A percentile compares a stretch with the other conserved stretches of the same genome.
Conservation (phyloP, 2,329 filamentous ascomycete species). For the Curvularia lunata region DNA sequence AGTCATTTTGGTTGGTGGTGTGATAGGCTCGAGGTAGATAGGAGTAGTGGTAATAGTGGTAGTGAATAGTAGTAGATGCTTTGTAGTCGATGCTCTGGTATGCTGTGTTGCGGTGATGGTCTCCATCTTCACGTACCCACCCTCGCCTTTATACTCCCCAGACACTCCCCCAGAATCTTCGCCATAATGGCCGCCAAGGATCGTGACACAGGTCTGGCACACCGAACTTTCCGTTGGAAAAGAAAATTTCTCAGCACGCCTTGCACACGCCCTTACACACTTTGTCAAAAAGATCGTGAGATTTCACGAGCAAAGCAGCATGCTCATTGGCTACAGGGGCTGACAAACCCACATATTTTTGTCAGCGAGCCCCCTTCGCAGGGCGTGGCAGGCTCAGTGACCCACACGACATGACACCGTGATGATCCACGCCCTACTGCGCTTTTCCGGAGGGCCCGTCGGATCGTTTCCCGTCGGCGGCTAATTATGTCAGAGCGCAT, state of each 20-base stretch:
- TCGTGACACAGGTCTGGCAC: slow-evolving; percentile 13
- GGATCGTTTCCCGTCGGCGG: slow-evolving; percentile 23
- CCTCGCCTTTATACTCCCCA: slow-evolving; percentile 24
- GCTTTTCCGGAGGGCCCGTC: slow-evolving; percentile 12
- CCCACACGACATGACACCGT: slow-evolving; percentile 7
- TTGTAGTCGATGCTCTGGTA: slow-evolving; percentile 16
- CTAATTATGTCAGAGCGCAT: slow-evolving; percentile 15
- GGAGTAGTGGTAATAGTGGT: not conserved
- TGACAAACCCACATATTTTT: slow-evolving; percentile 23
- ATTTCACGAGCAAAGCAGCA: not conserved
- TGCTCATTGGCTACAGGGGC: slow-evolving; percentile 17
- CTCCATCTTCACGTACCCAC: slow-evolving; percentile 7
- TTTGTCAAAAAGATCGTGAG: slow-evolving; percentile 9
- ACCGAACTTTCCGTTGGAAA: slow-evolving; percentile 1
- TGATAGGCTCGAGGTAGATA: slow-evolving; percentile 5
- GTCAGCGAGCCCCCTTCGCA: slow-evolving; percentile 17
- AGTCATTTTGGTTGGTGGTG: slow-evolving; percentile 27
- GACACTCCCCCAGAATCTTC: slow-evolving; percentile 8
- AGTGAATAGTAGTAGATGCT: slow-evolving; percentile 10
- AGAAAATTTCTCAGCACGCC: slow-evolving; percentile 12
- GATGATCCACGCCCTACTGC: slow-evolving; percentile 18
- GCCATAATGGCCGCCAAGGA: slow-evolving; percentile 24
- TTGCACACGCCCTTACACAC: slow-evolving; percentile 22
- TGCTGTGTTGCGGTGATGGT: slow-evolving; percentile 17
- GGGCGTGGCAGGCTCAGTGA: slow-evolving; percentile 11